These are phyloP conservation scores for Ceratocystiopsis sp. DNA, from an alignment of 2,329 filamentous ascomycete species.

Conservation along the genomic window DNA sequence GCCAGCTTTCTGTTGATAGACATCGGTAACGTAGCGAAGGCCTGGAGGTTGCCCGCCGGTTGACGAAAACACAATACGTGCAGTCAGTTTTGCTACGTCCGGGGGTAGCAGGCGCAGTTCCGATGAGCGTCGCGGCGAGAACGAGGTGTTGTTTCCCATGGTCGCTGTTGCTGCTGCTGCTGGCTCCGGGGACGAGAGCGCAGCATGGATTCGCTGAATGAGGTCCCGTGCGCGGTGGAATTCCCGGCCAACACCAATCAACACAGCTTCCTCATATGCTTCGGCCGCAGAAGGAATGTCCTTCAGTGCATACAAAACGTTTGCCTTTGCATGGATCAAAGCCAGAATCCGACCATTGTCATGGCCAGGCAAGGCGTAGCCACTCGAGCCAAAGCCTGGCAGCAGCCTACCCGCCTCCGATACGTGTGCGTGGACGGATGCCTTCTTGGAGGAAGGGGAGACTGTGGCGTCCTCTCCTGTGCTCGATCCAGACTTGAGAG, in stretches of 20 bases:
- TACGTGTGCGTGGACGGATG: background rate
- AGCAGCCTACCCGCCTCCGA: slow-evolving; percentile 5
- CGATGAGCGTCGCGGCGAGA: slow-evolving; percentile 13
- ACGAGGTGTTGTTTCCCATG: slow-evolving; percentile 11
- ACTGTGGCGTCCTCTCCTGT: background rate
- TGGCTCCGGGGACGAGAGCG: slow-evolving; percentile 32
- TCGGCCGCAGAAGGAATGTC: slow-evolving; percentile 65
- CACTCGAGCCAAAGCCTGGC: slow-evolving; percentile 55
- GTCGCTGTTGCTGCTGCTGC: no score
- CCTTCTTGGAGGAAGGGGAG: background rate
- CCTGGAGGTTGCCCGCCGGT: slow-evolving; percentile 62
- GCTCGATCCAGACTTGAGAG: no score
- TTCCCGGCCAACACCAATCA: slow-evolving; percentile 64
- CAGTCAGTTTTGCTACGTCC: slow-evolving; percentile 66
- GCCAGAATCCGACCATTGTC: slow-evolving; percentile 89
- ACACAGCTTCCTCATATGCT: slow-evolving; percentile 86
- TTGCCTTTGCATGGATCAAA: slow-evolving; percentile 95
- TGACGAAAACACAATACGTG: slow-evolving; percentile 62
- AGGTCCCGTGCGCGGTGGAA: slow-evolving; percentile 58
- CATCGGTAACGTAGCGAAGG: slow-evolving; percentile 52
- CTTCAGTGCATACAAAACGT: slow-evolving; percentile 84
- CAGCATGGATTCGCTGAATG: slow-evolving; percentile 59
- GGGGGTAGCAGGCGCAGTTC: slow-evolving; percentile 67
- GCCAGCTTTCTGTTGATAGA: slow-evolving; percentile 57
- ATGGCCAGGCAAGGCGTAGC: slow-evolving; percentile 65